A percentile compares a stretch with the other conserved stretches of the same genome.
phyloP scores from a whole-genome alignment of 805 yeast genomes.

The Myxozyma sirexii region DNA sequence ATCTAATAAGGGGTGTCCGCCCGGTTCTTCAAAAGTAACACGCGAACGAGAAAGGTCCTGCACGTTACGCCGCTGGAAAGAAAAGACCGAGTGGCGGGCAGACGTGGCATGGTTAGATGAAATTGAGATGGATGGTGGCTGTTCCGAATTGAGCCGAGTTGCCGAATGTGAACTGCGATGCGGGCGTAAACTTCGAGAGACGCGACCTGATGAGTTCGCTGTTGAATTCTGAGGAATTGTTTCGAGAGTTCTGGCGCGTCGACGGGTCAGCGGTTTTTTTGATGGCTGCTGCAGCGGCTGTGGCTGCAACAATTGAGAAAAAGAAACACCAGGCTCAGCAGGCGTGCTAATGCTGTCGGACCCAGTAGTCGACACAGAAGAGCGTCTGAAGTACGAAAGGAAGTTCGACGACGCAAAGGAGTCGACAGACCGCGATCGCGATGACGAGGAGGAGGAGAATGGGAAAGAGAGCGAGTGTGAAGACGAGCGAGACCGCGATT shows the following conservation, averaged over 20 bases:
- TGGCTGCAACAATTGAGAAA: background rate
- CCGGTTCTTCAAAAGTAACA: slow-evolving; percentile 34
- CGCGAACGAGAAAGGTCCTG: slow-evolving; percentile 31
- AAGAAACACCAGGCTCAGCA: background rate
- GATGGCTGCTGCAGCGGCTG: background rate
- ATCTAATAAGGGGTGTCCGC: slow-evolving; percentile 29
- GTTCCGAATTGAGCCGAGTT: background rate
- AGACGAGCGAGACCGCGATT: slow-evolving; percentile 11
- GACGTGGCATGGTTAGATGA: background rate
- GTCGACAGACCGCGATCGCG: slow-evolving; percentile 27
- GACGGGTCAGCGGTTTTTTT: slow-evolving; percentile 10
- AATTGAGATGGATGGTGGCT: background rate
- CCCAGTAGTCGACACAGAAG: slow-evolving; percentile 26
- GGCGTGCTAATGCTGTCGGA: slow-evolving; percentile 14
- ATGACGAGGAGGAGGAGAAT: slow-evolving; percentile 9
- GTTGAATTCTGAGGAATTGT: slow-evolving; percentile 32
- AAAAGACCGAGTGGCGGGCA: slow-evolving; percentile 1
- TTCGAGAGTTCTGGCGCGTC: slow-evolving; percentile 33
- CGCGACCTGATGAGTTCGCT: background rate
- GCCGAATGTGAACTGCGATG: slow-evolving; percentile 2
- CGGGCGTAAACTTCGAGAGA: background rate
- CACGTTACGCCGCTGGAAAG: slow-evolving; percentile 22
- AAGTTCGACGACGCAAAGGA: slow-evolving; percentile 16
- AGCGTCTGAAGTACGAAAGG: slow-evolving; percentile 27
- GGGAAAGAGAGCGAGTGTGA: slow-evolving; percentile 20